These are phyloP conservation scores for button mushroom (Agaricus bisporus) DNA, from an alignment of 768 basidiomycete genomes.

Conservation along the genomic window DNA sequence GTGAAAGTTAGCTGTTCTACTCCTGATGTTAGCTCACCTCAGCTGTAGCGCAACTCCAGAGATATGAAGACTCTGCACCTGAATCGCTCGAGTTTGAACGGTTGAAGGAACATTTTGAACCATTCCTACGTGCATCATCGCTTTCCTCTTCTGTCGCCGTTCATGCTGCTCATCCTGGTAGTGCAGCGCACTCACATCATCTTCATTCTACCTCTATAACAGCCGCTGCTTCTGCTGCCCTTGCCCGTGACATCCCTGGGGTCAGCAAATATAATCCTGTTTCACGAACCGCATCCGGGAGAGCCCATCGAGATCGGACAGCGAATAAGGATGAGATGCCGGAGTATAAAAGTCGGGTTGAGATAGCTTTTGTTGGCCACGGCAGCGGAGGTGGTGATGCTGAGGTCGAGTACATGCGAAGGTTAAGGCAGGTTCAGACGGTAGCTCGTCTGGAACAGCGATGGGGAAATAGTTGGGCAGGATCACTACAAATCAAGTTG, in stretches of 20 bases:
- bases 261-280: slow-evolving; percentile 73
- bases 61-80: slow-evolving; percentile 78
- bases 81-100: slow-evolving; percentile 89
- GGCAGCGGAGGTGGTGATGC: slow-evolving; percentile 58
- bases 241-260: slow-evolving; percentile 83
- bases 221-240: slow-evolving; percentile 83
- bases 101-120: slow-evolving; percentile 95
- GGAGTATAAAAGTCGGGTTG: slow-evolving; percentile 69
- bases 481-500: slow-evolving; percentile 59
- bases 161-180: slow-evolving; percentile 35
- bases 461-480: slow-evolving; percentile 77
- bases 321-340: slow-evolving; percentile 72
- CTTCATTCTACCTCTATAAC: slow-evolving; percentile 77
- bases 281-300: slow-evolving; percentile 35
- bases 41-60: slow-evolving; percentile 81
- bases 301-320: slow-evolving; percentile 56
- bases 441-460: slow-evolving; percentile 72
- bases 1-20: slow-evolving; percentile 17
- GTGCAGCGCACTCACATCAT: slow-evolving; percentile 59
- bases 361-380: slow-evolving; percentile 49
- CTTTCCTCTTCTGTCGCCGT: slow-evolving; percentile 58
- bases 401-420: slow-evolving; percentile 66
- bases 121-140: slow-evolving; percentile 81
- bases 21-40: slow-evolving; percentile 3
- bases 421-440: slow-evolving; percentile 53